Evolutionary conservation across 352 stramenopile genomes (phyloP), one percentile per base, ranked within the genome.

Genomic region (Albugo candida): DNA sequence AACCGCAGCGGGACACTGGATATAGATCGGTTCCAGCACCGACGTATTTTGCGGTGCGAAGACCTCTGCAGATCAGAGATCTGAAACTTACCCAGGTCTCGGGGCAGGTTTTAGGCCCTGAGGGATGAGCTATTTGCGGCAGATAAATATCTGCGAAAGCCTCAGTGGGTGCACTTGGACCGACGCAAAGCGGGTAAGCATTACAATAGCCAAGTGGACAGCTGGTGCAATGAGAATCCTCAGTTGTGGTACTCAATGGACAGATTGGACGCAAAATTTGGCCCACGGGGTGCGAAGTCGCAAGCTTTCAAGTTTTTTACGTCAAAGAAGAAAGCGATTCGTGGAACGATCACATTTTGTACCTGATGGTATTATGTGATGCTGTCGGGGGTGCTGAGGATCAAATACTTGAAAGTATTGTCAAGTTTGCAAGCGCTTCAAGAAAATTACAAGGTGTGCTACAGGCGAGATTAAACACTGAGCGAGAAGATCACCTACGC

Each of bases 361-460:
- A 43, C 8, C 38, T 43, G 20, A 10, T 43, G 38, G 38, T 8
- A 8, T 8, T 43, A 8, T 10, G 38, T 8, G 38, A 43, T 24
- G 17, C 20, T 19, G 38, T 43, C 17, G 38, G 20, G 17, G 20
- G 20, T 24, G 38, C 38, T 19, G 3, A 43, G 3, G 17, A 24
- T 24, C 38, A 24, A 19, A 8, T 43, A 19, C 17, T 43, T 8
- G 38, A 43, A 43, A 43, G 20, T 8, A 43, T 43, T 24, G 38
- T 8, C 17, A 45, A 51, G 49, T 47, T 48, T 47, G 53, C 43
- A 18, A 31, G 24, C 24, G 3, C 24, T 27, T 59, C 48, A 2
- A 36, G 31, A 5, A 36, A 59, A n/a, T 16, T 58, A 31, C 27
- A 43, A 16, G 48, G 37, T 2, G 43, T 56, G 1, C 38, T 55